phyloP scores from a whole-genome alignment of 108 stramenopile genomes.

The Nitzschia sp. region DNA sequence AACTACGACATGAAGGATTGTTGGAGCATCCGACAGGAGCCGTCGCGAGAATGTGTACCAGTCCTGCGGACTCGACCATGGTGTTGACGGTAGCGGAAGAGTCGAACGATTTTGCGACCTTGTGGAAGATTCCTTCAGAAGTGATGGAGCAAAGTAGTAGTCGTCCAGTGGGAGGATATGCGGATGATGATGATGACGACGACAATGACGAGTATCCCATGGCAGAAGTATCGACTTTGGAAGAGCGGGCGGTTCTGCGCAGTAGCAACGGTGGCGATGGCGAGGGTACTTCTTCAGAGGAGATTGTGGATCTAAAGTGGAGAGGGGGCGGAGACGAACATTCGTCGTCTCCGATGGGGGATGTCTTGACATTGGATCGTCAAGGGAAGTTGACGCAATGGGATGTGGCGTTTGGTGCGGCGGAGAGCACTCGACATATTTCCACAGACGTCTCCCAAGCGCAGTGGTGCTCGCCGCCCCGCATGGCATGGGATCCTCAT shows the following conservation, averaged over 20 bases:
- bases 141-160: constrained; percentile 24
- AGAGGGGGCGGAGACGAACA: background rate
- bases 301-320: constrained; percentile 32
- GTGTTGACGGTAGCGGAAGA: constrained; percentile 36
- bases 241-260: background rate
- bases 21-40: constrained; percentile 35
- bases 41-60: constrained; percentile 24
- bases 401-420: constrained; percentile 38
- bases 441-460: background rate
- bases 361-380: constrained; percentile 28
- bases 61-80: constrained; percentile 38
- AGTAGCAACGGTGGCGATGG: background rate
- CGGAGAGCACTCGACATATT: constrained; percentile 15
- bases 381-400: constrained; percentile 25
- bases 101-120: constrained; percentile 13
- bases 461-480: constrained; percentile 38
- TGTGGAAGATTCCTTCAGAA: constrained; percentile 41
- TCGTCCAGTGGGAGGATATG: background rate
- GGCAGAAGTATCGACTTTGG: background rate
- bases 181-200: constrained; percentile 10
- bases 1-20: constrained; percentile 32
- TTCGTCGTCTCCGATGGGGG: background rate
- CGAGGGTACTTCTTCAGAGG: background rate
- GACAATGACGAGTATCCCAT: constrained; percentile 10
- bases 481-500: constrained; percentile 86